Percentiles rank a stretch among this genome's conserved stretches.
Conservation (phyloP, 2,329 filamentous ascomycete genomes). For the Fusarium irregulare region DNA sequence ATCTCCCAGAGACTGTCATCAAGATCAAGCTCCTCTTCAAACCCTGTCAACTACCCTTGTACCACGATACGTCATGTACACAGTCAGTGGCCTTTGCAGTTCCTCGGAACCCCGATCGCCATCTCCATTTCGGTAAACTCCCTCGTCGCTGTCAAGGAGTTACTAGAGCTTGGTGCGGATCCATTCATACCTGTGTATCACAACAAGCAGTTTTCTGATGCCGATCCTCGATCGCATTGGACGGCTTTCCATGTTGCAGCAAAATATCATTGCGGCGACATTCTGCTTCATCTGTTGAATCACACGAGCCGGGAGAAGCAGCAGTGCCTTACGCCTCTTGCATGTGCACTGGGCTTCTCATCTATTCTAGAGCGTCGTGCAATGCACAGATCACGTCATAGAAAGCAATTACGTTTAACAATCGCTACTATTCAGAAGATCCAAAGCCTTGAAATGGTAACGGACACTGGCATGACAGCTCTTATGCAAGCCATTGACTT, state of each 20-base stretch:
- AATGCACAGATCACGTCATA: background rate
- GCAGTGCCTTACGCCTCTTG: background rate
- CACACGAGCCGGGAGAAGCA: no score
- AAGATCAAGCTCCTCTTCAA: fast-evolving
- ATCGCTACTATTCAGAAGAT: background rate
- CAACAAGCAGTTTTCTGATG: background rate
- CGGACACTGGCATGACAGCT: background rate
- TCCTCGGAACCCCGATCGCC: fast-evolving
- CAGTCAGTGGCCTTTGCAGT: background rate
- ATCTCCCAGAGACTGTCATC: background rate
- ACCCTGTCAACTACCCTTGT: background rate
- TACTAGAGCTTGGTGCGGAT: background rate
- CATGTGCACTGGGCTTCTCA: background rate
- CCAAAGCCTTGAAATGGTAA: background rate
- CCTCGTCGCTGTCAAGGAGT: background rate
- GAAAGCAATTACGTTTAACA: background rate
- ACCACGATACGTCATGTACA: background rate
- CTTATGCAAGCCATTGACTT: background rate
- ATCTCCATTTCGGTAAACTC: background rate
- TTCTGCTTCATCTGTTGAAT: no score
- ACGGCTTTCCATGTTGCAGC: background rate
- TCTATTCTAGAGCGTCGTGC: background rate
- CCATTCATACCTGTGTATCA: background rate
- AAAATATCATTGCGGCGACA: background rate
- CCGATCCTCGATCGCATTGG: background rate